Conservation (phyloP, 192 early-diverging fungal genomes). For the Coemansia sp. region DNA sequence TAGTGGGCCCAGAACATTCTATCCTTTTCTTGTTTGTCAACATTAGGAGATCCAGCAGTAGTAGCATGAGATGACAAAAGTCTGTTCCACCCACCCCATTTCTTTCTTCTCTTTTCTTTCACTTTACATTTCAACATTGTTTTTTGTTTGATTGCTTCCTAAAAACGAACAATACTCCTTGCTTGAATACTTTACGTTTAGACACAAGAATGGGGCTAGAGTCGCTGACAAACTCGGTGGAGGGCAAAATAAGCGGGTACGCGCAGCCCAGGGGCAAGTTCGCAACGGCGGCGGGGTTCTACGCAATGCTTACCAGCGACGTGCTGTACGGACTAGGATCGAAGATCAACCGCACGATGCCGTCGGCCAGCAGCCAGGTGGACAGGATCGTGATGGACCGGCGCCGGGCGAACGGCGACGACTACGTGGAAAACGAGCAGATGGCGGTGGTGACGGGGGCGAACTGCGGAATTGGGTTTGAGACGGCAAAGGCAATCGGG, state of each 20-base stretch:
- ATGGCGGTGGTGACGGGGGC: conserved; percentile 58
- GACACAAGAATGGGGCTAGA: conserved; percentile 26
- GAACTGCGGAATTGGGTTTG: conserved; percentile 62
- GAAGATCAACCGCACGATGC: conserved; percentile 30
- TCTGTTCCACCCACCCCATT: too few relatives aligned
- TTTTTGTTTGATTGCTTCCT: neutral
- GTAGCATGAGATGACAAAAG: too few relatives aligned
- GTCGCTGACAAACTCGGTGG: conserved; percentile 28
- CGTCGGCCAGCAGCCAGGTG: conserved; percentile 32
- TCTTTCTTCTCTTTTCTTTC: too few relatives aligned
- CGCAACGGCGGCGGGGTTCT: conserved; percentile 10
- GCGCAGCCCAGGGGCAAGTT: neutral
- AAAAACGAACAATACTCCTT: neutral
- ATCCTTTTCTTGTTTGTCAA: too few relatives aligned
- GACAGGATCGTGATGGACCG: conserved; percentile 28
- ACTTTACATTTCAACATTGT: neutral
- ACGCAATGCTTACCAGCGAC: conserved; percentile 20
- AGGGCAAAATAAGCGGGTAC: conserved; percentile 7
- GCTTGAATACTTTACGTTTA: neutral
- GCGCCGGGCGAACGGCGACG: neutral
- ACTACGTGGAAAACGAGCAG: conserved; percentile 15
- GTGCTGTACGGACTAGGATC: conserved; percentile 25
- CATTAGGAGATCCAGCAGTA: too few relatives aligned
- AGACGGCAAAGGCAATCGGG: conserved; percentile 60
- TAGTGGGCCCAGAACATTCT: too few relatives aligned